A percentile compares a stretch with the other conserved stretches of the same genome.
Conservation (phyloP, 495 filamentous ascomycete genomes). For the Chaetomidium leptoderma region DNA sequence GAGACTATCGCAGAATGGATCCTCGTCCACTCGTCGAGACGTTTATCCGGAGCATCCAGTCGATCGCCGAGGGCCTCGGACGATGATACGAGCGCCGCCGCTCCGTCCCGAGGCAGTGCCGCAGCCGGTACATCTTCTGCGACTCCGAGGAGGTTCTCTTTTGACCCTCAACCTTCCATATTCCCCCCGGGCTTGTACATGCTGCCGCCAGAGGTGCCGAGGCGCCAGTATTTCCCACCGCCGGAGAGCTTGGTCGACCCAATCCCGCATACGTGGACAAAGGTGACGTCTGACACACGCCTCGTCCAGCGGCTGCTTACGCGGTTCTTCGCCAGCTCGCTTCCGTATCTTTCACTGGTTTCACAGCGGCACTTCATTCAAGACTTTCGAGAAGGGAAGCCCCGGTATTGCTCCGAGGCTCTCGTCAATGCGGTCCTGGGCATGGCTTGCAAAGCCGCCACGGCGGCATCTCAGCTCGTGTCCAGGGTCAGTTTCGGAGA, state of each 20-base stretch:
- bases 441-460: conserved; percentile 20
- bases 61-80: background rate
- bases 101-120: conserved; percentile 6
- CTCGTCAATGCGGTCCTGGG: conserved; percentile 29
- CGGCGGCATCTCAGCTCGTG: conserved; percentile 19
- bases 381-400: conserved; percentile 23
- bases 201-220: background rate
- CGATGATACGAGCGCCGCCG: background rate
- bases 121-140: conserved; percentile 2
- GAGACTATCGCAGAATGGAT: conserved; percentile 32
- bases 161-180: background rate
- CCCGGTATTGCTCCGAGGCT: conserved; percentile 26
- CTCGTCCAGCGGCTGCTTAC: conserved; percentile 24
- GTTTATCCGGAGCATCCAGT: background rate
- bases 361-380: conserved; percentile 22
- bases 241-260: conserved; percentile 1
- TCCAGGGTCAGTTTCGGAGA: conserved; percentile 28
- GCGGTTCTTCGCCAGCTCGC: conserved; percentile 21
- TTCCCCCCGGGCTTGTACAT: background rate
- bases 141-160: conserved; percentile 1
- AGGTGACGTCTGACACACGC: conserved; percentile 20
- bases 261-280: conserved; percentile 23
- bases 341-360: conserved; percentile 20
- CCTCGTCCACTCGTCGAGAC: conserved; percentile 12
- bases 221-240: background rate